These are phyloP conservation scores for Pulveroboletus sp. DNA, from an alignment of 768 basidiomycete genomes.

Conservation along the genomic window DNA sequence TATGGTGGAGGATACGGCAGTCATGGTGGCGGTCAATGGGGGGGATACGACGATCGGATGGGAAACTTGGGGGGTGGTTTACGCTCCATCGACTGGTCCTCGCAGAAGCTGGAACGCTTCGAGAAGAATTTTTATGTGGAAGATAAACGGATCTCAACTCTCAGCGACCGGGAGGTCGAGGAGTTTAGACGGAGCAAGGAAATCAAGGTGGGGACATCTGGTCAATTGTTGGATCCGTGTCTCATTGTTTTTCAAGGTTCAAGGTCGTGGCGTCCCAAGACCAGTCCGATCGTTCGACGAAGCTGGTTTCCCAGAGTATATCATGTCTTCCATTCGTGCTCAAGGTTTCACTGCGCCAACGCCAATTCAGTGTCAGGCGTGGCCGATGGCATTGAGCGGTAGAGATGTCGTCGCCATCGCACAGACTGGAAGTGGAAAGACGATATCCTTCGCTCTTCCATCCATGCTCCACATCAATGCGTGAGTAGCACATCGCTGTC, in stretches of 20 bases:
- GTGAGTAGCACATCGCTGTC: slow-evolving; percentile 42
- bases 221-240: not conserved
- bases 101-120: slow-evolving; percentile 71
- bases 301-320: slow-evolving; percentile 93
- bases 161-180: slow-evolving; percentile 81
- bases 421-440: slow-evolving; percentile 98
- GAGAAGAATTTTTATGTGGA: slow-evolving; percentile 98
- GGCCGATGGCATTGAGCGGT: slow-evolving; percentile 97
- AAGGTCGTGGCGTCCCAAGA: slow-evolving; percentile 83
- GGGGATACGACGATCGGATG: slow-evolving; percentile 62
- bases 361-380: slow-evolving; percentile 97
- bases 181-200: slow-evolving; percentile 82
- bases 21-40: slow-evolving; percentile 32
- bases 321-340: slow-evolving; percentile 87
- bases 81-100: slow-evolving; percentile 80
- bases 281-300: slow-evolving; percentile 93
- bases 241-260: slow-evolving; percentile 49
- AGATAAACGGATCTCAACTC: slow-evolving; percentile 75
- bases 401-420: slow-evolving; percentile 95
- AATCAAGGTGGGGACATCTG: slow-evolving; percentile 61
- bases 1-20: slow-evolving; percentile 29
- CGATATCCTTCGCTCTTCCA: slow-evolving; percentile 95
- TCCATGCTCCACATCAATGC: slow-evolving; percentile 99
- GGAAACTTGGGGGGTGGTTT: slow-evolving; percentile 77
- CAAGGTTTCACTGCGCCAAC: slow-evolving; percentile 91